Evolutionary conservation across 129 eudicot genomes (phyloP).

Genomic region (Ambrosia artemisiifolia): DNA sequence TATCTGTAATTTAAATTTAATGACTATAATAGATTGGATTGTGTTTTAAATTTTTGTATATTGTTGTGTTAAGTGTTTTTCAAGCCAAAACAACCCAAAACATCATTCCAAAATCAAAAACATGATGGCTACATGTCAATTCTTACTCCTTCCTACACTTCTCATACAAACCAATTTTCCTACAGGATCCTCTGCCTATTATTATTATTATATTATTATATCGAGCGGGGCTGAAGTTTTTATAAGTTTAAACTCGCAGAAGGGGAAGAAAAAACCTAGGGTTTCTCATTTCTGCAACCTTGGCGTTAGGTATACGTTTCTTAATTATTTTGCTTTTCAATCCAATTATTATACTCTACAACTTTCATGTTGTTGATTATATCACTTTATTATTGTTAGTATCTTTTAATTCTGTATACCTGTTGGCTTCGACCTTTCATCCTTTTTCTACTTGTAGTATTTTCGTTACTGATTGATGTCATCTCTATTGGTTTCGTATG

Average conservation of each 20-base stretch:
- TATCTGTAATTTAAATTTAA: too few species aligned
- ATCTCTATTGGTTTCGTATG: background rate
- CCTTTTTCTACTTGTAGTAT: background rate
- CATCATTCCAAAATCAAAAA: too few species aligned
- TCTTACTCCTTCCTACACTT: too few species aligned
- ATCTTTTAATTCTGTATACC: background rate
- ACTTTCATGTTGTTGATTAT: background rate
- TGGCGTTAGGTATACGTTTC: background rate
- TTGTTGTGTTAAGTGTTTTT: too few species aligned
- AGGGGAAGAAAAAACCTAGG: constrained; percentile 7
- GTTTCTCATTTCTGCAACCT: background rate
- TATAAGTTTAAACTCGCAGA: background rate
- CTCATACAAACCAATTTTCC: too few species aligned
- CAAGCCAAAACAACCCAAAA: too few species aligned
- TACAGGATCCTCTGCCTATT: too few species aligned
- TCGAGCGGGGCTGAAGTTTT: background rate
- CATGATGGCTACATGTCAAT: too few species aligned
- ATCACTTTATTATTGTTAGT: background rate
- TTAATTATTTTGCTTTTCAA: background rate
- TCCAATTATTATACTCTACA: background rate
- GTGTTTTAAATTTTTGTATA: too few species aligned
- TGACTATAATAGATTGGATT: too few species aligned
- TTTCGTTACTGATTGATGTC: background rate
- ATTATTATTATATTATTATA: too few species aligned
- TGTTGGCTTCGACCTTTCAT: background rate